Base-by-base conservation (phyloP, 768 basidiomycete genomes). In the Phaeotremella fagi region DNA sequence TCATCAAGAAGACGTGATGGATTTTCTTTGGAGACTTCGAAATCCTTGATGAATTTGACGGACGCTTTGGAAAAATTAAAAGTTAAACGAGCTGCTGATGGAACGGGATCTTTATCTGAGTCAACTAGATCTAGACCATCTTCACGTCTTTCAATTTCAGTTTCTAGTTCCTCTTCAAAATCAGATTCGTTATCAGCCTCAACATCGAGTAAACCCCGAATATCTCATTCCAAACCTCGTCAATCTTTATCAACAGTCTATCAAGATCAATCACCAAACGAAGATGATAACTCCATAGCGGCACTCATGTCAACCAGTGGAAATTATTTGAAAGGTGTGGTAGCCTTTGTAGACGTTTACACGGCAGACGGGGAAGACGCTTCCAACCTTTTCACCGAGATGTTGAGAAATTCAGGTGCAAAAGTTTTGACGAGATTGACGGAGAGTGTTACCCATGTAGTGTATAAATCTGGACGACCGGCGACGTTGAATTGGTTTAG, bases 271-370 rank as follows among this genome's bases (percentile, higher is more conserved):
- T 22, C 45, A 16, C 15, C 41, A 35, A 50, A 48, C 45, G 56
- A 31, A 14, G 57, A 46, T 2, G 64, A 67, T 31, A 35, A 48
- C 18, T 57, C 55, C 12, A 54, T 72, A 1, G 68, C 67, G 26
- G 65, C 60, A 4, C 45, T 72, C 22, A 48, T 68, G 42, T 63
- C 63, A 1, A 61, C 51, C 1, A 52, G 24, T 16, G 65, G 63
- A 7, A 48, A 23, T 9, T 66, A 61, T 45, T 50, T 76, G 38
- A 68, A 66, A 27, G 73, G 75, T 11, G 72, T 76, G 1, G 63
- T 63, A n/a, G 75, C 72, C 11, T 75, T 69, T 50, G 73, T 75
- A 26, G 75, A 76, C 51, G 73, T 76, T 1, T 50, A 65, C 33
- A 76, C 75, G 11, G 61, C 59, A 7, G 75, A 76, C 38, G 75